Evolutionary conservation across 139 green algal genomes (phyloP), one percentile per base, ranked within the genome.

Genomic region (Tetradesmus obliquus): DNA sequence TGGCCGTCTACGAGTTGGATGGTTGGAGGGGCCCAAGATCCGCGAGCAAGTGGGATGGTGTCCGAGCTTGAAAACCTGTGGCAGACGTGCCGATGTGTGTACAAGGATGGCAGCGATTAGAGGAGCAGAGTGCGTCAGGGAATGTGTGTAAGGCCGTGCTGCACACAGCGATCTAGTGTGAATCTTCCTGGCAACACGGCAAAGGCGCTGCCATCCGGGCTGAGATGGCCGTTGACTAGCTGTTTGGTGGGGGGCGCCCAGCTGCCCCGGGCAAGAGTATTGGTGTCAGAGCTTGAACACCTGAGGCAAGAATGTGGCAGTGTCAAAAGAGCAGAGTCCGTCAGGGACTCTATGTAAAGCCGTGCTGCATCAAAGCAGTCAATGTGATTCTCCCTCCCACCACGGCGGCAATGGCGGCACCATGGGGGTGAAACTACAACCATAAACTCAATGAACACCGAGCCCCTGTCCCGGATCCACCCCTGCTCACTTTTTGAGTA

Each of bases 1-100:
- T 95, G 94, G 0, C 96, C 97, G 72, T 98, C 97, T 10, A 96
- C 86, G 7, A 98, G 81, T 51, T 95, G 94, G 1, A 98, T 85
- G 19, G 89, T 55, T 22, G 86, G 86, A 60, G 97, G 94, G 1
- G 91, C 89, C 96, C 96, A 98, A 80, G 45, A 84, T 51, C 72
- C 82, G 9, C 90, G 84, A 4, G 24, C 45, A 6, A 87, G 54
- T 22, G 82, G 82, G 3, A 66, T 54, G 1, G 80, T 88, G 83
- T 81, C 83, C 19, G 53, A n/a, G 24, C 55, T 90, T 53, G 55
- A 72, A 12, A 79, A 87, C 55, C 90, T 85, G 83, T 45, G 32
- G 57, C 13, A 2, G 79, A 7, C 55, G 82, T n/a, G 17, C 54
- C 24, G 9, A 6, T 53, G 20, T 17, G 19, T 13, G 2, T 54